Evolutionary conservation across 306 rosid genomes (phyloP).

Genomic region (Cucumis cinereus): DNA sequence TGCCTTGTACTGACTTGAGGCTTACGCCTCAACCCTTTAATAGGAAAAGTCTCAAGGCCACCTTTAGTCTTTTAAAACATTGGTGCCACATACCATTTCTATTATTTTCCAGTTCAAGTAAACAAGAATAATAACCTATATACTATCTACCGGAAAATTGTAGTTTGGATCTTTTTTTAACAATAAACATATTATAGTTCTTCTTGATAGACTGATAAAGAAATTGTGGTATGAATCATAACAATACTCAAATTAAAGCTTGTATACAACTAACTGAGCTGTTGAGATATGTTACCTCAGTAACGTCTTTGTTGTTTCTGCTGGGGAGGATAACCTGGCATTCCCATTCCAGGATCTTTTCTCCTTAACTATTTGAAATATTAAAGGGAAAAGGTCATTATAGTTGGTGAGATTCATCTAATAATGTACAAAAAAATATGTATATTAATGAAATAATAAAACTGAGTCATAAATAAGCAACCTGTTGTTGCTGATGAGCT

Average conservation of each 20-base stretch:
- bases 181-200: too few relatives aligned
- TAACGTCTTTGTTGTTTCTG: slow-evolving; percentile 48
- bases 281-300: slow-evolving; percentile 25
- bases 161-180: too few relatives aligned
- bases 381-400: not conserved
- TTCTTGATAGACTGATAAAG: too few relatives aligned
- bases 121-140: too few relatives aligned
- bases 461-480: not conserved
- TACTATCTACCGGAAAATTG: too few relatives aligned
- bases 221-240: not conserved
- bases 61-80: too few relatives aligned
- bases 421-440: not conserved
- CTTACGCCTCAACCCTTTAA: too few relatives aligned
- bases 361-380: slow-evolving; percentile 41
- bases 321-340: slow-evolving; percentile 52
- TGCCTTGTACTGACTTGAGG: too few relatives aligned
- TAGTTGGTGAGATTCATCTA: not conserved
- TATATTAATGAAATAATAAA: too few relatives aligned
- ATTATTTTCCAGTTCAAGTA: too few relatives aligned
- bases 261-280: not conserved
- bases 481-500: slow-evolving; percentile 89
- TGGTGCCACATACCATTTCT: too few relatives aligned
- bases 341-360: slow-evolving; percentile 49
- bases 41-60: too few relatives aligned
- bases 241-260: not conserved